phyloP scores from a whole-genome alignment of 805 yeast species.

The Candida palmyrensis region DNA sequence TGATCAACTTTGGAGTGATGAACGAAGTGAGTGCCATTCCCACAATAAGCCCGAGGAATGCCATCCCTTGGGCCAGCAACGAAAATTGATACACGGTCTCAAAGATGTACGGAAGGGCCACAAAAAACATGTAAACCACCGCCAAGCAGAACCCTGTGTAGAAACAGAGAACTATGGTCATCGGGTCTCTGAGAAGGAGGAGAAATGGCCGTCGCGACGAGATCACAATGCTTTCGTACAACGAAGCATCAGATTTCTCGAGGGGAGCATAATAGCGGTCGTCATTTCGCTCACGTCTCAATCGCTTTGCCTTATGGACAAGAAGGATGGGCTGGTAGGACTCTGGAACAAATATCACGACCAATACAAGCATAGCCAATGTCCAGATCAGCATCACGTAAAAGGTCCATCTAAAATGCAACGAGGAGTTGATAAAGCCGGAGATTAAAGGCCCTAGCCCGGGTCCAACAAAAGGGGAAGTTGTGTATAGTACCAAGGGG shows the following conservation, averaged over 20 bases:
- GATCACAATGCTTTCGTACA: conserved; percentile 13
- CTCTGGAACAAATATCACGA: conserved; percentile 21
- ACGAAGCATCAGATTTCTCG: conserved; percentile 19
- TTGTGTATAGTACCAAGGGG: conserved; percentile 22
- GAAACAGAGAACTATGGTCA: conserved; percentile 25
- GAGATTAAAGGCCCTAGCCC: conserved; percentile 24
- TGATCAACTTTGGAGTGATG: conserved; percentile 20
- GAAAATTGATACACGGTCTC: conserved; percentile 32
- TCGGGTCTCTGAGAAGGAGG: conserved; percentile 20
- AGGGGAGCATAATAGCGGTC: conserved; percentile 34
- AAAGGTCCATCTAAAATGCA: conserved; percentile 22
- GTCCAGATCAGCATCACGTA: conserved; percentile 22
- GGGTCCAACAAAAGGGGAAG: conserved; percentile 26
- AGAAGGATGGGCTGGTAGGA: conserved; percentile 24
- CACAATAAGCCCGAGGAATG: conserved; percentile 29
- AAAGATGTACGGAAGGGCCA: conserved; percentile 36
- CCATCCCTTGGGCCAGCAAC: conserved; percentile 20
- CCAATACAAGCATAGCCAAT: conserved; percentile 12
- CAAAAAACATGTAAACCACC: conserved; percentile 36
- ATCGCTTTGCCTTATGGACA: conserved; percentile 17
- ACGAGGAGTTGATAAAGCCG: conserved; percentile 18
- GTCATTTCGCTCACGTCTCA: conserved; percentile 32
- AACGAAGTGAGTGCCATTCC: conserved; percentile 32
- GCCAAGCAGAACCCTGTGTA: conserved; percentile 44
- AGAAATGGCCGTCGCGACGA: conserved; percentile 20